Evolutionary conservation across 805 yeast species (phyloP).

Genomic region (Kuraishia ogatae): DNA sequence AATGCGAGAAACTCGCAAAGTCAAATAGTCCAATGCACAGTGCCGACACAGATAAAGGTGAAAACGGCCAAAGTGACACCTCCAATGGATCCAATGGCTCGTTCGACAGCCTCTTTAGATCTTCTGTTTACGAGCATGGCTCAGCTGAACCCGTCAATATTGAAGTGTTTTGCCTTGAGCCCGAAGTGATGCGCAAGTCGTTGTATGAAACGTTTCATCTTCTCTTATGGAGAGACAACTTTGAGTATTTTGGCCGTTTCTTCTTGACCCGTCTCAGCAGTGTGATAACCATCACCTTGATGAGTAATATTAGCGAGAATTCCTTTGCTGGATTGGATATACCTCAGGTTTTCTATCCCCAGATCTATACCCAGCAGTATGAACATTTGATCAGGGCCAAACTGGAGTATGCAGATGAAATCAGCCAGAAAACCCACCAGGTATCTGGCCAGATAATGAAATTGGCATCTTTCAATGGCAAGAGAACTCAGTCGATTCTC

Average conservation of each 20-base stretch:
- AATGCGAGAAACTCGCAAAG: slow-evolving; percentile 9
- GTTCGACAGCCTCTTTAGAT: slow-evolving; percentile 3
- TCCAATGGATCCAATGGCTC: slow-evolving; percentile 4
- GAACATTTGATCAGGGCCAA: slow-evolving; percentile 9
- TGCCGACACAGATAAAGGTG: neutral
- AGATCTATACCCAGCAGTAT: slow-evolving; percentile 24
- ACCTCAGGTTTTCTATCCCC: slow-evolving; percentile 27
- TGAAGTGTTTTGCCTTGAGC: slow-evolving; percentile 25
- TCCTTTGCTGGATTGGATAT: slow-evolving; percentile 20
- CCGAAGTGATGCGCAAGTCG: slow-evolving; percentile 17
- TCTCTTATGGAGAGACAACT: slow-evolving; percentile 21
- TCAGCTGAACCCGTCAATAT: slow-evolving; percentile 5
- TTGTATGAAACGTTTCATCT: slow-evolving; percentile 25
- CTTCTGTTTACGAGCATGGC: slow-evolving; percentile 1
- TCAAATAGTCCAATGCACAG: slow-evolving; percentile 3
- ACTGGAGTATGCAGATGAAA: neutral
- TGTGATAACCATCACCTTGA: slow-evolving; percentile 24
- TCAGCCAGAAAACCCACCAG: slow-evolving; percentile 10
- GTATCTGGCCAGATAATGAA: slow-evolving; percentile 12
- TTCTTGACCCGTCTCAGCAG: slow-evolving; percentile 20
- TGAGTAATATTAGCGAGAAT: slow-evolving; percentile 18
- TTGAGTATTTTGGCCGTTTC: slow-evolving; percentile 13
- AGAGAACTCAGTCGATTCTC: slow-evolving; percentile 16
- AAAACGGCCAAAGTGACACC: slow-evolving; percentile 8
- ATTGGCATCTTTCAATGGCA: slow-evolving; percentile 23